Conservation (phyloP, 805 yeast genomes). For the Kluyveromyces aestuarii region DNA sequence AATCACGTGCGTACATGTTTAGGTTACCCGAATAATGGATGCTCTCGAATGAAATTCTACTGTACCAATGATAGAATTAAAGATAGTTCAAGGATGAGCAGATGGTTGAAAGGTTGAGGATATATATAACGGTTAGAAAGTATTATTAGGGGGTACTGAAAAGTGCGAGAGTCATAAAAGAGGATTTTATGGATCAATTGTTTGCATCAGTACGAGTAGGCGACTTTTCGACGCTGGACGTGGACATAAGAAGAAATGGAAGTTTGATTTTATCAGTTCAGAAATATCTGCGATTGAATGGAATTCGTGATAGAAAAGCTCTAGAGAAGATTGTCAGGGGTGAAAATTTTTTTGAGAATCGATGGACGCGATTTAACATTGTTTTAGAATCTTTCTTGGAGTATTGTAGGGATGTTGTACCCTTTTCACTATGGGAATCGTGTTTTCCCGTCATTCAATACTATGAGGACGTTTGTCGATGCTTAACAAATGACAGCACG, state of each 20-base stretch:
- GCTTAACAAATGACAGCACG: conserved; percentile 31
- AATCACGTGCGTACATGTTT: no score
- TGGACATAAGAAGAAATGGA: conserved; percentile 26
- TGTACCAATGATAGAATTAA: no score
- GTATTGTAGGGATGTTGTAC: conserved; percentile 42
- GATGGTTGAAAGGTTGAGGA: no score
- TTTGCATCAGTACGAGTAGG: conserved; percentile 14
- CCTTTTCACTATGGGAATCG: conserved; percentile 40
- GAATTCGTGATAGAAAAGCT: conserved; percentile 9
- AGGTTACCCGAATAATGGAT: no score
- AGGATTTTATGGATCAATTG: conserved; percentile 7
- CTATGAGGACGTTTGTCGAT: conserved; percentile 37
- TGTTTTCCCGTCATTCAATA: conserved; percentile 39
- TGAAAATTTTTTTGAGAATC: conserved; percentile 23
- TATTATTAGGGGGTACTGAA: no score
- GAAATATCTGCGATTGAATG: conserved; percentile 17
- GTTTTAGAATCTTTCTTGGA: conserved; percentile 39
- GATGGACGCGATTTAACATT: conserved; percentile 38
- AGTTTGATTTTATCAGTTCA: conserved; percentile 30
- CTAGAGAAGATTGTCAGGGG: conserved; percentile 8
- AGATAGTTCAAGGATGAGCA: no score
- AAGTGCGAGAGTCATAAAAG: no score
- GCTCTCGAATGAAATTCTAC: no score
- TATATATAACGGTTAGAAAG: no score
- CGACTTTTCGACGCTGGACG: conserved; percentile 15